Conservation (phyloP, 2,329 filamentous ascomycete genomes). For the Fusarium luffae region DNA sequence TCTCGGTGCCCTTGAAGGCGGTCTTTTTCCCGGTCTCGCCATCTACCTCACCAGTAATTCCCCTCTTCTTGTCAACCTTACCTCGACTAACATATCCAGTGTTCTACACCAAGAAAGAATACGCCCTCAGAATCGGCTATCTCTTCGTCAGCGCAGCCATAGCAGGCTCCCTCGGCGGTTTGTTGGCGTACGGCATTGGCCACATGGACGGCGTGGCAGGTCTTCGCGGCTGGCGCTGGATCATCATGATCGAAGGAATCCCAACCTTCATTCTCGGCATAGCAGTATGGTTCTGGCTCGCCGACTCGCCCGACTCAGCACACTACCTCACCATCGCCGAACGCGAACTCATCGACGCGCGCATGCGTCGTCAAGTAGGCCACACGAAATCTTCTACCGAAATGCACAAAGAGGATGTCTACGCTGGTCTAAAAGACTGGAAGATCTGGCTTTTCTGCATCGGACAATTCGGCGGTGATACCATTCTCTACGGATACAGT, state of each 20-base stretch:
- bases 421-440: conserved; percentile 65
- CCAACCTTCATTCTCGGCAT: conserved; percentile 50
- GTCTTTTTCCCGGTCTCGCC: conserved; percentile 55
- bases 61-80: too few species aligned
- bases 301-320: conserved; percentile 58
- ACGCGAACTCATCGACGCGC: conserved; percentile 49
- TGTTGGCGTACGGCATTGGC: conserved; percentile 49
- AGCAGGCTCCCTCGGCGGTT: conserved; percentile 42
- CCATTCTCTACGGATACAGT: conserved; percentile 71
- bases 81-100: conserved; percentile 5
- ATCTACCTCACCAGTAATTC: conserved; percentile 42
- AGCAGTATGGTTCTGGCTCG: conserved; percentile 45
- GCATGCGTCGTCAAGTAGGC: conserved; percentile 47
- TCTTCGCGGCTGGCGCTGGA: conserved; percentile 63
- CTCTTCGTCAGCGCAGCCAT: conserved; percentile 44
- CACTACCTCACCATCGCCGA: conserved; percentile 67
- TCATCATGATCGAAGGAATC: conserved; percentile 63
- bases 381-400: conserved; percentile 45
- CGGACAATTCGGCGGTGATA: conserved; percentile 70
- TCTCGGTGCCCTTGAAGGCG: conserved; percentile 59
- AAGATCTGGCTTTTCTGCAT: conserved; percentile 72
- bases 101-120: conserved; percentile 45
- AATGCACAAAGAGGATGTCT: conserved; percentile 65
- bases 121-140: conserved; percentile 42
- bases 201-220: conserved; percentile 47